These are phyloP conservation scores for Tetragonia tetragonoides DNA, from an alignment of 148 eudicot genomes.

Conservation along the genomic window DNA sequence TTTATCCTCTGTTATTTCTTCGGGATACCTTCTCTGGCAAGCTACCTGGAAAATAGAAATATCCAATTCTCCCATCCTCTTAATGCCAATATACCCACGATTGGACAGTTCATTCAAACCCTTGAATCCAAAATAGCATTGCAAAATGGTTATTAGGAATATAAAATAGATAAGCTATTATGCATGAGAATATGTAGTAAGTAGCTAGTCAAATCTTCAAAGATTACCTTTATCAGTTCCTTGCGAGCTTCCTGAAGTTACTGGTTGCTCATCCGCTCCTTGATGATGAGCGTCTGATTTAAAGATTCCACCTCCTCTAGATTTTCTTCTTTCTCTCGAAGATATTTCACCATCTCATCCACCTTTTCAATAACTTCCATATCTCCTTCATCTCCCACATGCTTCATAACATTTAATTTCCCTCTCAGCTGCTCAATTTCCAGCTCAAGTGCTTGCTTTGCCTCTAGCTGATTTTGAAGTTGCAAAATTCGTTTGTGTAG, in stretches of 20 bases:
- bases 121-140: constrained; percentile 38
- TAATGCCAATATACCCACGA: constrained; percentile 53
- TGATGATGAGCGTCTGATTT: constrained; percentile 74
- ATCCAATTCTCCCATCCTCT: constrained; percentile 96
- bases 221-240: constrained; percentile 72
- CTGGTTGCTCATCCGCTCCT: constrained; percentile 82
- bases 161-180: background rate
- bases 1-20: constrained; percentile 69
- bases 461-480: constrained; percentile 75
- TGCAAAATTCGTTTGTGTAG: constrained; percentile 65
- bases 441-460: constrained; percentile 78
- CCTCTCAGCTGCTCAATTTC: constrained; percentile 78
- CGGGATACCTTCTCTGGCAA: constrained; percentile 59
- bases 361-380: constrained; percentile 68
- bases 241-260: constrained; percentile 93
- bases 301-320: constrained; percentile 61
- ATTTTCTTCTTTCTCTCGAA: constrained; percentile 78
- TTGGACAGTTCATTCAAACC: constrained; percentile 64
- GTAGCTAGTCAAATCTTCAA: background rate
- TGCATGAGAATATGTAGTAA: background rate
- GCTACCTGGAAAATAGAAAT: constrained; percentile 62
- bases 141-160: constrained; percentile 11
- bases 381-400: constrained; percentile 76
- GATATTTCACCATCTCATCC: constrained; percentile 45
- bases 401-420: constrained; percentile 69